Evolutionary conservation across 768 basidiomycete species (phyloP), one percentile per base, ranked within the genome.

Genomic region (Lentinula boryana): DNA sequence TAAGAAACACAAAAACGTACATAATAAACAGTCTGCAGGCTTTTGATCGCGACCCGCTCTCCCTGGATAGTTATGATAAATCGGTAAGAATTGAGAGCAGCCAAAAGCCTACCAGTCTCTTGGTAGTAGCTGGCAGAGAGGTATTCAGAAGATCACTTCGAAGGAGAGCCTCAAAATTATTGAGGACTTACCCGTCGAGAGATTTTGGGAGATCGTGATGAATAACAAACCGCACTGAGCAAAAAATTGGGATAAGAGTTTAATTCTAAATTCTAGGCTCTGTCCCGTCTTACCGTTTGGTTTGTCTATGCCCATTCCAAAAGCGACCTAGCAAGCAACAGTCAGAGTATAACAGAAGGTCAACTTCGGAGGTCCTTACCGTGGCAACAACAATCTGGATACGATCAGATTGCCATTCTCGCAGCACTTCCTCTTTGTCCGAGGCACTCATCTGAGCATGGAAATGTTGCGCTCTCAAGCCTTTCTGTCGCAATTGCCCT

Each of bases 241-340:
- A 18, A 15, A 16, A 12, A 9, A 12, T 40, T 12, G 51, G 3
- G 9, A 16, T 56, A 13, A 56, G 40, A 21, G 1, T 3, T 27
- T 16, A 16, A 8, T 13, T n/a, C 23, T 15, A 16, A 32, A 12
- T 1, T 15, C 21, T 27, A 44, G 18, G n/a, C 9, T 13, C 6
- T 4, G 21, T 44, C 51, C 40, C 60, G 8, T 2, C 75, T 63
- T 70, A 89, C 89, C 89, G 66, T 91, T 83, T 5, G 85, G 71
- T 71, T 95, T 95, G 72, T 95, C 92, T 54, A 96, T 92, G 1
- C 96, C 95, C 95, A 98, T 98, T 10, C 96, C 96, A 71, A 98
- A 98, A 0, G 95, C 95, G 64, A 95, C 85, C 93, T 95, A 36
- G 4, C 56, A 62, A 55, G 16, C n/a, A 40, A 12, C 51, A n/a